Conservation (phyloP, 2,329 filamentous ascomycete species). For the Alternaria triticina region DNA sequence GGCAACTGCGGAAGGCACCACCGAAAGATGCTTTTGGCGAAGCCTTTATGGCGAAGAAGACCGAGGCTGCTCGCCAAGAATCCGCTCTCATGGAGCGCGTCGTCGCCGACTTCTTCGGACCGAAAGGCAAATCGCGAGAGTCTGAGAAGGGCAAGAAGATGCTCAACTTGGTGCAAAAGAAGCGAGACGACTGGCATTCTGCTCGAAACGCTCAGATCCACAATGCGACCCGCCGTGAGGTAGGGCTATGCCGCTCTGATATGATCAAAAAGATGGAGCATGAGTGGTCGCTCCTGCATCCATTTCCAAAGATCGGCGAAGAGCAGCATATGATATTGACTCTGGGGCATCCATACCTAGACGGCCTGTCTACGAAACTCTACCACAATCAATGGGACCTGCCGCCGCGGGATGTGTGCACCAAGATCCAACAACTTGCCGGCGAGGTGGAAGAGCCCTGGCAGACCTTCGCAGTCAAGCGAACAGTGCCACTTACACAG, state of each 20-base stretch:
- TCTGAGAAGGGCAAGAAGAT: conserved; percentile 10
- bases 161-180: conserved; percentile 3
- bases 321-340: conserved; percentile 15
- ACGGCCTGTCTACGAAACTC: conserved; percentile 10
- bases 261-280: conserved; percentile 5
- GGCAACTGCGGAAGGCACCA: conserved; percentile 20
- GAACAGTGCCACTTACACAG: background rate
- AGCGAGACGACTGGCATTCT: conserved; percentile 7
- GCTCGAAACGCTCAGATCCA: conserved; percentile 4
- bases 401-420: conserved; percentile 17
- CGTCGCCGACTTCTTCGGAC: conserved; percentile 11
- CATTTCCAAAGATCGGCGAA: background rate
- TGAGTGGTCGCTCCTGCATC: conserved; percentile 6
- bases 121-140: background rate
- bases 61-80: conserved; percentile 7
- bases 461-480: conserved; percentile 15
- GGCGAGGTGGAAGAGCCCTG: conserved; percentile 20
- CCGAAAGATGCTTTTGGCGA: conserved; percentile 5
- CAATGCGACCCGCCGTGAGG: conserved; percentile 7
- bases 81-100: conserved; percentile 13
- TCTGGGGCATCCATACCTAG: conserved; percentile 19
- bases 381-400: conserved; percentile 8
- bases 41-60: conserved; percentile 6
- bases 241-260: background rate
- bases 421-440: conserved; percentile 11